Evolutionary conservation across 129 eudicot species (phyloP).

Genomic region (Helianthus tuberosus): DNA sequence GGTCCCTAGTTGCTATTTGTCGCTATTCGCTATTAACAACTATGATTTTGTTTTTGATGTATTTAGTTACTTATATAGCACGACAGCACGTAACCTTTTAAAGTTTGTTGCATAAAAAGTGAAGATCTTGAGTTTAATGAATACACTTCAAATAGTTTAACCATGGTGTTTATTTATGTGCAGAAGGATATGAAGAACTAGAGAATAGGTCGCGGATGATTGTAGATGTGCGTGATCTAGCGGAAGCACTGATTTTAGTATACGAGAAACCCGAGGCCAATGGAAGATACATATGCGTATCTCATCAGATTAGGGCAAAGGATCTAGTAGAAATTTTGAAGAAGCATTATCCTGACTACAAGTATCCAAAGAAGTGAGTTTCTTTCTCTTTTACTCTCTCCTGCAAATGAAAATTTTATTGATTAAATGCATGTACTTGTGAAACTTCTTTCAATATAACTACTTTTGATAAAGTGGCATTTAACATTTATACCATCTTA

Average conservation of each 20-base stretch:
- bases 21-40: too few species aligned
- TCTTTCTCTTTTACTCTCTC: not conserved
- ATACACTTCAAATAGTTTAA: not conserved
- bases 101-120: too few species aligned
- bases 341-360: constrained; percentile 59
- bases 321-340: constrained; percentile 64
- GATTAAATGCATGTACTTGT: too few species aligned
- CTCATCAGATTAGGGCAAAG: constrained; percentile 39
- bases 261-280: constrained; percentile 79
- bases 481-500: too few species aligned
- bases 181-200: constrained; percentile 66
- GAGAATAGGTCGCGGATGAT: constrained; percentile 48
- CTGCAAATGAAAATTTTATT: too few species aligned
- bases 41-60: too few species aligned
- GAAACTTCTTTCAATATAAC: too few species aligned
- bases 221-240: constrained; percentile 91
- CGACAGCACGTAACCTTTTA: too few species aligned
- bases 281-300: constrained; percentile 76
- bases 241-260: constrained; percentile 53
- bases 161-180: constrained; percentile 3
- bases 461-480: too few species aligned
- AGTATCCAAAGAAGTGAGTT: constrained; percentile 73
- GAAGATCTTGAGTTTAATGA: too few species aligned
- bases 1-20: too few species aligned
- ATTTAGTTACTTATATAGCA: too few species aligned